Base-by-base conservation (phyloP, 2,329 filamentous ascomycete species). In the Seiridium unicorne region DNA sequence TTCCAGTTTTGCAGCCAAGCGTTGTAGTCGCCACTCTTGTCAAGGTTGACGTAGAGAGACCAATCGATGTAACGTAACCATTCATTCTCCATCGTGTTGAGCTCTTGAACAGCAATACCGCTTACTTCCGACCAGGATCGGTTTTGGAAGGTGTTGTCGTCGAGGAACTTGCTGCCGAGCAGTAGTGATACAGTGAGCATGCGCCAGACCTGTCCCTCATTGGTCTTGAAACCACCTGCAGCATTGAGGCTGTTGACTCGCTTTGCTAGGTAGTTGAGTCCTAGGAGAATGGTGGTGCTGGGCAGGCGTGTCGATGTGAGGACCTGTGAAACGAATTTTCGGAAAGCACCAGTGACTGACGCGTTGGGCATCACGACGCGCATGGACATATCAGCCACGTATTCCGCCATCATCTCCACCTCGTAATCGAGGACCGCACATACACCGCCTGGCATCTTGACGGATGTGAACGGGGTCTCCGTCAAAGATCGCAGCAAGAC, bases 91-190 rank as follows among this genome's bases (percentile, higher is more conserved):
- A 96, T 84, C 62, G 84, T 81, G 77, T 97, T 97, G 66, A 97
- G 83, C 71, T 97, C 92, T 3, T 84, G 77, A 26, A 97, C 92
- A 38, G 89, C 82, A 66, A 97, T 96, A 63, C 91, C 92, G 76
- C 92, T 97, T 57, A 97, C 93, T 72, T 97, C 93, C 4, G 93
- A 92, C 93, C 93, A 97, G 1, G 93, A 97, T 59, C 92, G 90
- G 78, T 97, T 97, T 82, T 97, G 93, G 77, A 97, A 97, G 5
- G 93, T 97, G 77, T 97, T 97, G 81, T 97, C 93, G 70, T 97
- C 93, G 66, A 97, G 81, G 70, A 97, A 97, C 79, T 97, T 97
- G 86, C 92, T 96, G 62, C 92, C 93, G 57, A 97, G 82, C 56
- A 97, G 84, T 60, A 97, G 80, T 6, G 90, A 87, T 44, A 94